Base-by-base conservation (phyloP, 306 rosid genomes). In the Trichosanthes cucumerina region DNA sequence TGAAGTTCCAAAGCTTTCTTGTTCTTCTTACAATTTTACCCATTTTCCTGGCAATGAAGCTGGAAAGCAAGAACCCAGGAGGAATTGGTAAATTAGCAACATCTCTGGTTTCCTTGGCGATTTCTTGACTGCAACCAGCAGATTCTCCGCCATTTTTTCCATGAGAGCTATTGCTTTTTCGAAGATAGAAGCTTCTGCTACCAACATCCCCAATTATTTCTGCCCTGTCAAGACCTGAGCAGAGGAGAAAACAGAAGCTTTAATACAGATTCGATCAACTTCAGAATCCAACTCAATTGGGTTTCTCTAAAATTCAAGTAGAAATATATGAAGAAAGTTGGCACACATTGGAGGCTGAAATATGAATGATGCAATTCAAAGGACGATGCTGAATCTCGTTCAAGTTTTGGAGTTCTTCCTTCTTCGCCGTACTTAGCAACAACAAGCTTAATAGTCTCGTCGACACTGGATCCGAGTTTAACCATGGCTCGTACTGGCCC, bases 281-380 rank as follows among this genome's bases (percentile, higher is more conserved):
- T 15, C 9, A 38, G 16, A 66, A n/a, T 41, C 0, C 9, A 64
- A 38, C 31, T 66, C 74, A 66, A 39, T 38, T 39, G 47, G 31
- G 16, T 44, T 44, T 44, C 49, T 11, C 49, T 44, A 44, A 11
- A 44, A 10, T 44, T 44, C 49, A 44, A 44, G 15, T 44, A 44
- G 49, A 44, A 26, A 59, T 59, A n/a, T 70, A 19, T 79, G 60
- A 47, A 9, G 12, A 81, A 33, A 57, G 43, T 53, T 14, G 34
- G 21, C 88, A 80, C 87, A 92, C 98, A 81, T 81, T 89, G 81
- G 73, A 94, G 97, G 77, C 98, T 94, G 89, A 94, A 94, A 85
- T 91, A 68, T 47, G 96, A 94, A 44, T 80, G 87, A 78, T 92
- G 93, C 83, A 94, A 81, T 71, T 94, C 91, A 79, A 90, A 89